These are phyloP conservation scores for Boletus putidus DNA, from an alignment of 1,284 basidiomycete genomes.

Conservation along the genomic window DNA sequence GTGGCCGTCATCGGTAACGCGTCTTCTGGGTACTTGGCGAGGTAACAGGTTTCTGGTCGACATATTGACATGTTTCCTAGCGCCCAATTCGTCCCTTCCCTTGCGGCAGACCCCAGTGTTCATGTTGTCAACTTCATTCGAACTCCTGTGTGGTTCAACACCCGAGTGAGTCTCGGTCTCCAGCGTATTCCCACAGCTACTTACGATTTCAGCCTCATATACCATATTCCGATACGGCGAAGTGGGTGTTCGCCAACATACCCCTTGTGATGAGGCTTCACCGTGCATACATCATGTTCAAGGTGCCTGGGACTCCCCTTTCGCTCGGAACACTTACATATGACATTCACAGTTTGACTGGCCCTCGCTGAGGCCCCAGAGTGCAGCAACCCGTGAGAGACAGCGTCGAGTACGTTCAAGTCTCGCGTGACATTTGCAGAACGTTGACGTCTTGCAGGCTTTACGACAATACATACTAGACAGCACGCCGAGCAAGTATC, in stretches of 20 bases:
- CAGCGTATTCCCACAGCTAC: neutral
- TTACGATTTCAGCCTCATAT: slow-evolving; percentile 24
- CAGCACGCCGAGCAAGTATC: slow-evolving; percentile 40
- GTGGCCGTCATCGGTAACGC: slow-evolving; percentile 56
- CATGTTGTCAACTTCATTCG: slow-evolving; percentile 41
- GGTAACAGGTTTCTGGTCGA: neutral
- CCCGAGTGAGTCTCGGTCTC: slow-evolving; percentile 26
- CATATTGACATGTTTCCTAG: slow-evolving; percentile 25
- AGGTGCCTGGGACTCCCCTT: slow-evolving; percentile 9
- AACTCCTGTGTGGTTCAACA: slow-evolving; percentile 39
- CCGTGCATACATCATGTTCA: slow-evolving; percentile 35
- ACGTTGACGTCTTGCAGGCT: slow-evolving; percentile 21
- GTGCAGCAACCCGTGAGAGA: slow-evolving; percentile 16
- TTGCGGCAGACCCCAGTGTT: slow-evolving; percentile 38
- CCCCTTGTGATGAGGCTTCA: slow-evolving; percentile 39
- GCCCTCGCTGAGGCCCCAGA: slow-evolving; percentile 19
- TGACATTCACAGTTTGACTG: slow-evolving; percentile 21
- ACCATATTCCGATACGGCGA: slow-evolving; percentile 31
- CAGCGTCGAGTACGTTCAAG: slow-evolving; percentile 18
- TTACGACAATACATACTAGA: slow-evolving; percentile 36
- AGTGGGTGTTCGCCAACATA: slow-evolving; percentile 41
- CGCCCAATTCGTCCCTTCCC: slow-evolving; percentile 39
- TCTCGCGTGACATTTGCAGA: neutral
- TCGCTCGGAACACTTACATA: neutral
- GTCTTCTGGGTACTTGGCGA: slow-evolving; percentile 40